Percentiles rank a stretch among this genome's conserved stretches.
These are phyloP conservation scores for Penicillium soppii DNA, from an alignment of 495 filamentous ascomycete genomes.

Conservation along the genomic window DNA sequence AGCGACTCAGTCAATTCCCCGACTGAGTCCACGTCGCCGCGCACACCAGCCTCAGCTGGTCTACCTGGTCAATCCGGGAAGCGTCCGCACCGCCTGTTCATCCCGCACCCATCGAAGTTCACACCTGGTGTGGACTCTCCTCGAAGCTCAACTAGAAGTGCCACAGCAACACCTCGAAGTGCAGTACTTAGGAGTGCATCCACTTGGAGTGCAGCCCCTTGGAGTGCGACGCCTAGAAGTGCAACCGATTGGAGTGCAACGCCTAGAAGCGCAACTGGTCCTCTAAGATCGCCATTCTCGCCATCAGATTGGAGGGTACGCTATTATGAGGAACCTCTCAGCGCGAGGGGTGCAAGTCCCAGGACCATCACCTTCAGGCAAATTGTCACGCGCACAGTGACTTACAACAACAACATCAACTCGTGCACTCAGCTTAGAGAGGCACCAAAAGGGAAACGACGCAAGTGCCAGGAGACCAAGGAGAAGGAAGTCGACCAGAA, in stretches of 20 bases:
- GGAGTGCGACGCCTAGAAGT: not conserved
- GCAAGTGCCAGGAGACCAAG: conserved; percentile 23
- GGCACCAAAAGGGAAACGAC: conserved; percentile 43
- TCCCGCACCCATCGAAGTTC: not conserved
- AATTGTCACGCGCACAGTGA: conserved; percentile 51
- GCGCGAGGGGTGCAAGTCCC: conserved; percentile 20
- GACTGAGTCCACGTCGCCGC: not conserved
- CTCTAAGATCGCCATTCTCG: conserved; percentile 37
- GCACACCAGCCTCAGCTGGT: not conserved
- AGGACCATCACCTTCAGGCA: conserved; percentile 46
- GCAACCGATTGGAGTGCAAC: conserved; percentile 1
- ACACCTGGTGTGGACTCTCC: not conserved
- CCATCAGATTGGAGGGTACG: conserved; percentile 41
- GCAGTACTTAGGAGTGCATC: not conserved
- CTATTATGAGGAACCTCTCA: conserved; percentile 35
- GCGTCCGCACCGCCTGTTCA: not conserved
- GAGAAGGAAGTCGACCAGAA: not conserved
- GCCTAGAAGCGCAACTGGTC: conserved; percentile 5
- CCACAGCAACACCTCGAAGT: not conserved
- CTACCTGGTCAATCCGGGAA: not conserved
- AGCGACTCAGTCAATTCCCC: not conserved
- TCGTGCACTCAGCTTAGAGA: conserved; percentile 38
- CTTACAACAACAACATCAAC: too few species aligned
- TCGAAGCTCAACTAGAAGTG: too few species aligned
- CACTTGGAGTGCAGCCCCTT: too few species aligned